A percentile compares a stretch with the other conserved stretches of the same genome.
Evolutionary conservation across 768 basidiomycete genomes (phyloP).

Genomic region (Vishniacozyma victoriae): DNA sequence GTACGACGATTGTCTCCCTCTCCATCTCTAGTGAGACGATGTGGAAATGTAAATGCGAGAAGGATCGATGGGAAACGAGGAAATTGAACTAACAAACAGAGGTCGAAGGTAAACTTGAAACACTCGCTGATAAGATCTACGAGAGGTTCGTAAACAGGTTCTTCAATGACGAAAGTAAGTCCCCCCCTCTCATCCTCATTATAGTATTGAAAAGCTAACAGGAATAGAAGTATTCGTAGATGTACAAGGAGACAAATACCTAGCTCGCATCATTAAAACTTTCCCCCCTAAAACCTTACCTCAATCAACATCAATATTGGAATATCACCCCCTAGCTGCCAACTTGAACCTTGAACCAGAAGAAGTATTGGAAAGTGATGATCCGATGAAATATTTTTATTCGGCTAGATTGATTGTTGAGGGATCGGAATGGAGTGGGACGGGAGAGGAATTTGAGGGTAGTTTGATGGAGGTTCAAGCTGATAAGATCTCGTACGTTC

Average conservation of each 20-base stretch:
- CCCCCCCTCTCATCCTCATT: not conserved
- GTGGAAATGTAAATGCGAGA: no score
- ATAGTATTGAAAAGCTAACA: not conserved
- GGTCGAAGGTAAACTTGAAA: constrained; percentile 93
- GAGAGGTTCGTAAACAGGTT: constrained; percentile 96
- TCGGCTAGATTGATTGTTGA: constrained; percentile 67
- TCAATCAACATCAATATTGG: constrained; percentile 21
- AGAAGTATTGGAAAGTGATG: constrained; percentile 65
- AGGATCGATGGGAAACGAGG: no score
- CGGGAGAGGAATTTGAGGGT: constrained; percentile 49
- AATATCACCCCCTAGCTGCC: constrained; percentile 63
- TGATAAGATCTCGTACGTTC: constrained; percentile 65
- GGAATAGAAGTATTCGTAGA: constrained; percentile 74
- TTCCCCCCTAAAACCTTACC: constrained; percentile 50
- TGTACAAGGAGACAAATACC: constrained; percentile 78
- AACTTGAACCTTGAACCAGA: constrained; percentile 71
- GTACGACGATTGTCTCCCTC: constrained; percentile 1
- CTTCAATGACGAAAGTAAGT: constrained; percentile 82
- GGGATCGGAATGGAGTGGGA: constrained; percentile 22
- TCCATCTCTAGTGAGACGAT: no score
- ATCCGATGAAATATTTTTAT: constrained; percentile 78
- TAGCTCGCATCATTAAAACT: constrained; percentile 72
- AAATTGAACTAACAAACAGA: no score
- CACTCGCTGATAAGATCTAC: constrained; percentile 86
- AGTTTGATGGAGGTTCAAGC: constrained; percentile 79